Evolutionary conservation across 176 grass and related monocot genomes (phyloP), one percentile per base, ranked within the genome.

Genomic region (Areca catechu): DNA sequence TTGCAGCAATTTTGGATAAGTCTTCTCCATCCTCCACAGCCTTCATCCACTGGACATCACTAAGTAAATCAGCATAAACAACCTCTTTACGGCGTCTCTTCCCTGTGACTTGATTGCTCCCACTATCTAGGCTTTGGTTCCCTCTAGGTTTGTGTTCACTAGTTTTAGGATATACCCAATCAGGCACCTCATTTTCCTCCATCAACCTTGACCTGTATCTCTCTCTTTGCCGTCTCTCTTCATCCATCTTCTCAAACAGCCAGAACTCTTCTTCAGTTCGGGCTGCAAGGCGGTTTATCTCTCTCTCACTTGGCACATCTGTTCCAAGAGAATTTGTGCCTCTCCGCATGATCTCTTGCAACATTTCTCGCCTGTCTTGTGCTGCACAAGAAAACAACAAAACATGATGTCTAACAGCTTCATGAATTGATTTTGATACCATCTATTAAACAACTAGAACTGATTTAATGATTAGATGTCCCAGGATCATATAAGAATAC

Each of bases 191-290:
- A 52, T 63, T 71, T 69, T 83, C 87, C 56, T 85, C 87, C 93
- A 98, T 88, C 55, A 98, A 72, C 76, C 93, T 86, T 16, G 93
- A 80, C 67, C 82, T 83, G 49, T 95, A 95, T 54, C 76, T 89
- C 58, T 91, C 87, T 58, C 87, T 82, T 58, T 82, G 93, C 19
- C 93, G 76, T 65, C 93, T 97, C 47, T 97, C 93, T 70, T 97
- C 93, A 77, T 97, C 93, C 93, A 97, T 97, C 76, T 88, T 84
- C 75, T 97, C 93, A 74, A 97, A 97, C 74, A 97, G 71, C 93
- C 93, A 97, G 76, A 83, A 97, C 74, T 91, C 93, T 0, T 88
- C 77, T 58, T 97, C 93, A 15, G 27, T 85, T 66, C 93, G 78
- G 53, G 93, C 93, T 49, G 87, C 93, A 62, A 97, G 75, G 56